Evolutionary conservation across 108 stramenopile genomes (phyloP).

Genomic region (Ochromonas danica): DNA sequence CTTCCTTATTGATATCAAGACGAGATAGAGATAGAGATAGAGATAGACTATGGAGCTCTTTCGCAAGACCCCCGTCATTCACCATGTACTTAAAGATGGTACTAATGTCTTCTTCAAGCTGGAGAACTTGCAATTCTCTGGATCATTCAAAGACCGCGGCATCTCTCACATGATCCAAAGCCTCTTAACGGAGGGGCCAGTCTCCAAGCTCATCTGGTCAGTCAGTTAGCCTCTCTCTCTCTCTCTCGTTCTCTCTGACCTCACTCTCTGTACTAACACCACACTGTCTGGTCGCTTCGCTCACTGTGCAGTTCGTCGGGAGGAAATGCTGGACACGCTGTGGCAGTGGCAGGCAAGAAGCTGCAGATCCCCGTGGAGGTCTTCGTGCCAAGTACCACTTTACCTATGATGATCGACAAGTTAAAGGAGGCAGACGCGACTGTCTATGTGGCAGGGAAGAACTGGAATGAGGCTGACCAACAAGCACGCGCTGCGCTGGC

Average conservation of each 20-base stretch:
- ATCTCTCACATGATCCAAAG: slow-evolving; percentile 37
- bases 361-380: slow-evolving; percentile 67
- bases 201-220: slow-evolving; percentile 1
- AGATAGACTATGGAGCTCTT: too few species aligned
- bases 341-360: slow-evolving; percentile 65
- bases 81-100: too few species aligned
- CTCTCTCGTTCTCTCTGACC: too few species aligned
- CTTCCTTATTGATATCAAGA: too few species aligned
- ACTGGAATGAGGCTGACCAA: slow-evolving; percentile 83
- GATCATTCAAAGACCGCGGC: slow-evolving; percentile 50
- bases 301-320: slow-evolving; percentile 40
- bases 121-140: slow-evolving; percentile 42
- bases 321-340: slow-evolving; percentile 59
- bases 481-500: slow-evolving; percentile 13
- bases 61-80: too few species aligned
- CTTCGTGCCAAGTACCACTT: slow-evolving; percentile 78
- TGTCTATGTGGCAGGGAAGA: slow-evolving; percentile 72
- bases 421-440: slow-evolving; percentile 63
- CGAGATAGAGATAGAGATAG: too few species aligned
- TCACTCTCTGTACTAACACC: too few species aligned
- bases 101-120: slow-evolving; percentile 47
- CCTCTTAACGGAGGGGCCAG: not conserved
- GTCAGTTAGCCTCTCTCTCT: too few species aligned
- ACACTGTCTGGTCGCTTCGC: too few species aligned
- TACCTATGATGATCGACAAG: slow-evolving; percentile 71